Evolutionary conservation across 345 rosid genomes (phyloP), one percentile per base, ranked within the genome.

Genomic region (Sonneratia alba): DNA sequence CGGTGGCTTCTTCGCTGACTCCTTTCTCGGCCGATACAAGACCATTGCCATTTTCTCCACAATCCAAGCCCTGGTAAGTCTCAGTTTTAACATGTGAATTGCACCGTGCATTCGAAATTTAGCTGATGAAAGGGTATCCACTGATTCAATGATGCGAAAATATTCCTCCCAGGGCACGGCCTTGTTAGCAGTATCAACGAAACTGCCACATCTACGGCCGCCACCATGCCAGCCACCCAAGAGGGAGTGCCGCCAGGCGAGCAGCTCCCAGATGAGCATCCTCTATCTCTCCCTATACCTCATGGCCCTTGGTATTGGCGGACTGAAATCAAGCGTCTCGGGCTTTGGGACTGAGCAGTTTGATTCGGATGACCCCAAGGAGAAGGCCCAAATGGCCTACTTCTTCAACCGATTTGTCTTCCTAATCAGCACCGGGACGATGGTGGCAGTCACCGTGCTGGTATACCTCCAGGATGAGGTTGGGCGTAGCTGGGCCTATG

Each of bases 281-380:
- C 81, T 91, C 15, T 93, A 89, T 75, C 11, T 88, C 62, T 78
- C 89, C 21, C 77, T 88, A 51, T 85, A 85, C 73, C 71, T 88
- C 36, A 84, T 88, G 62, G 93, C 90, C 59, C 47, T 88, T 2
- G 91, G 91, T 34, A 88, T 90, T 12, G 93, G 91, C 34, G 93
- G 91, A 70, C 79, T 88, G 0, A 88, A 88, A 75, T 86, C 93
- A 21, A 86, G 93, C 47, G 87, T 86, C 14, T 88, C 93, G 7
- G 90, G 87, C 51, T 86, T 88, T 3, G 93, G 90, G 70, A 82
- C 89, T 0, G 93, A 88, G 56, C 90, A 86, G 57, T 88, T 88
- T 45, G 89, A 88, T 55, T 87, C 84, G 62, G 83, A 80, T 68
- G 86, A 88, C 67, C 78, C 81, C 24, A 86, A 81, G 78, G 93